phyloP scores from a whole-genome alignment of 129 eudicot species.

The Glebionis coronaria region DNA sequence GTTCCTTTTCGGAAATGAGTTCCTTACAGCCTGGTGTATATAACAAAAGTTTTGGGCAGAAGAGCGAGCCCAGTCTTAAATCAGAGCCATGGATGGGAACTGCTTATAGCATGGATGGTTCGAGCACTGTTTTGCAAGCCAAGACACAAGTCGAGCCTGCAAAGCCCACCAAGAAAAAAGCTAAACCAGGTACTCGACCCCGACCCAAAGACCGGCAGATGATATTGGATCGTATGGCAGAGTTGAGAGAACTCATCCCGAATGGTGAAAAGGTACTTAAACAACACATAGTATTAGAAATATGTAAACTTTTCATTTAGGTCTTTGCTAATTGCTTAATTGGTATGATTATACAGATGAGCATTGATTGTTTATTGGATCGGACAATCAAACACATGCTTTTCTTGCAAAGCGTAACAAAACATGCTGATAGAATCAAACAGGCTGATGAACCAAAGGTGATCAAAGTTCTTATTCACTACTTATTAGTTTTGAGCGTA shows the following conservation, averaged over 20 bases:
- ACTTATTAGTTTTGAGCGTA: background rate
- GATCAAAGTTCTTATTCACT: conserved; percentile 20
- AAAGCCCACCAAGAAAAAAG: conserved; percentile 64
- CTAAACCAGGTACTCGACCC: conserved; percentile 79
- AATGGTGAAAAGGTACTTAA: conserved; percentile 73
- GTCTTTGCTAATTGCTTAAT: conserved; percentile 15
- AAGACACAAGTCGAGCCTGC: conserved; percentile 46
- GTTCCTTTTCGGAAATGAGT: conserved; percentile 28
- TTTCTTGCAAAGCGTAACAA: conserved; percentile 78
- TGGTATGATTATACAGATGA: conserved; percentile 63
- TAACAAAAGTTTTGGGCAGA: conserved; percentile 25
- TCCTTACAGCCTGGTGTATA: conserved; percentile 26
- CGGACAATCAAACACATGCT: conserved; percentile 88
- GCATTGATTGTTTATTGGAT: conserved; percentile 91
- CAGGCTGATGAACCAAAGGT: conserved; percentile 65
- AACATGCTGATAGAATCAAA: conserved; percentile 63
- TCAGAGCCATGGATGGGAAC: conserved; percentile 42
- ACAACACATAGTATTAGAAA: background rate
- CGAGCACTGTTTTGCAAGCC: conserved; percentile 39
- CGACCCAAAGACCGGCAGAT: conserved; percentile 92
- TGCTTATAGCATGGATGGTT: conserved; percentile 37
- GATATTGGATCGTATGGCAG: conserved; percentile 82
- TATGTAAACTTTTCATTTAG: background rate
- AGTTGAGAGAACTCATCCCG: conserved; percentile 82
- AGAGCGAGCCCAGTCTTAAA: conserved; percentile 34